Conservation (phyloP, 768 basidiomycete species). For the Exsudoporus frostii region DNA sequence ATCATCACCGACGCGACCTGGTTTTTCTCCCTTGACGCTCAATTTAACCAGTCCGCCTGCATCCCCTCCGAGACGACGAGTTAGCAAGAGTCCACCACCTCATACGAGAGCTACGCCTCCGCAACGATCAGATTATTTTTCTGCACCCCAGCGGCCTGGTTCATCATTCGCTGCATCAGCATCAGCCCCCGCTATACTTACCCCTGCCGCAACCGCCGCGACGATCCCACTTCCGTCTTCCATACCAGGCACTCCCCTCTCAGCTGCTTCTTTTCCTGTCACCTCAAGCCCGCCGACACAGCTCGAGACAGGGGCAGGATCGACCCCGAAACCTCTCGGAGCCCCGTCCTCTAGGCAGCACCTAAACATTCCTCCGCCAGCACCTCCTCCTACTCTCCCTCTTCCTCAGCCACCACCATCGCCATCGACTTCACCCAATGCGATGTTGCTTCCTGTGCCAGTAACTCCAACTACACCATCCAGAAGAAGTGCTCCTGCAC, state of each 20-base stretch:
- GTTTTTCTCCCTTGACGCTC: constrained; percentile 27
- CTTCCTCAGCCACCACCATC: constrained; percentile 29
- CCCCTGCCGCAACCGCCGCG: constrained; percentile 1
- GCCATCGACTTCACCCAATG: constrained; percentile 2
- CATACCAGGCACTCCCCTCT: constrained; percentile 18
- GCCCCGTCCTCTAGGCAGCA: constrained; percentile 25
- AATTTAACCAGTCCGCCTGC: constrained; percentile 19
- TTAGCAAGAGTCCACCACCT: constrained; percentile 30
- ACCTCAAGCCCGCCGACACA: background rate
- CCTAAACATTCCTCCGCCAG: constrained; percentile 27
- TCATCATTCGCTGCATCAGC: constrained; percentile 10
- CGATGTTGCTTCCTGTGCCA: background rate
- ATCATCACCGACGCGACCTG: constrained; percentile 28
- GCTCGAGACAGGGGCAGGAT: background rate
- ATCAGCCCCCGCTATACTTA: constrained; percentile 2
- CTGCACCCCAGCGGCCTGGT: constrained; percentile 3
- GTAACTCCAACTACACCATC: background rate
- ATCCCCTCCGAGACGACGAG: constrained; percentile 17
- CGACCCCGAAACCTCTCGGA: constrained; percentile 7
- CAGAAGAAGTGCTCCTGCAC: constrained; percentile 13
- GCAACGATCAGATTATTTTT: constrained; percentile 7
- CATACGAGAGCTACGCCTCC: constrained; percentile 9
- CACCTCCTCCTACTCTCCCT: constrained; percentile 31
- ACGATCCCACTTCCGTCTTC: constrained; percentile 19
- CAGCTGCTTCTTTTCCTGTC: constrained; percentile 11